A percentile compares a stretch with the other conserved stretches of the same genome.
Evolutionary conservation across 202 grass and related monocot species (phyloP).

Genomic region (Schoenoplectus tabernaemontani): DNA sequence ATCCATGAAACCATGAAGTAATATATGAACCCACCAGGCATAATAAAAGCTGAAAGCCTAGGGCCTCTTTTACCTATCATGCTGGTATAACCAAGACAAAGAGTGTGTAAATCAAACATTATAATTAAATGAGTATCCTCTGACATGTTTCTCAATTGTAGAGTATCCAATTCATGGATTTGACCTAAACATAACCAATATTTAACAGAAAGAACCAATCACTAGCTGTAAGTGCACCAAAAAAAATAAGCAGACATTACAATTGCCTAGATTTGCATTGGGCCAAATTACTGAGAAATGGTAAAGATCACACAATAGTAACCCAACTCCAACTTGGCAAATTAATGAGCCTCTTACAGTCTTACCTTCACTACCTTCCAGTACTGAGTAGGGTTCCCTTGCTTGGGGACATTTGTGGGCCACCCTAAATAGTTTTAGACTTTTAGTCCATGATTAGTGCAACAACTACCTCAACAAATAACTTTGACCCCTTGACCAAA

Average conservation of each 20-base stretch:
- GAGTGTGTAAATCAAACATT: too few species aligned
- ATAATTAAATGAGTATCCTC: too few species aligned
- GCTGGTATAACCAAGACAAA: too few species aligned
- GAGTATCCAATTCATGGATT: too few species aligned
- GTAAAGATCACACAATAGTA: not conserved
- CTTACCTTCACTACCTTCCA: not conserved
- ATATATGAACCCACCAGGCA: too few species aligned
- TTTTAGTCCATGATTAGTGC: constrained; percentile 11
- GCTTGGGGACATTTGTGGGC: constrained; percentile 1
- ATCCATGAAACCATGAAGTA: too few species aligned
- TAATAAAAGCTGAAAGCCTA: too few species aligned
- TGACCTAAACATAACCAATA: too few species aligned
- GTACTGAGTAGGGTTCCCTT: not conserved
- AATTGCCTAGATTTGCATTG: constrained; percentile 3
- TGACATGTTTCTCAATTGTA: too few species aligned
- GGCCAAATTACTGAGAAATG: not conserved
- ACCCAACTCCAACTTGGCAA: constrained; percentile 7
- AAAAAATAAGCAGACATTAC: not conserved
- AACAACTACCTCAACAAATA: constrained; percentile 18
- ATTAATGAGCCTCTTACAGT: not conserved
- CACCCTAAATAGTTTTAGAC: constrained; percentile 10
- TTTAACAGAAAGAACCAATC: not conserved
- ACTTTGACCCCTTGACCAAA: not conserved
- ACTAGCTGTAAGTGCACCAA: too few species aligned
- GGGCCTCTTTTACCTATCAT: too few species aligned